Conservation (phyloP, 2,329 filamentous ascomycete species). For the Falciphora oryzae region DNA sequence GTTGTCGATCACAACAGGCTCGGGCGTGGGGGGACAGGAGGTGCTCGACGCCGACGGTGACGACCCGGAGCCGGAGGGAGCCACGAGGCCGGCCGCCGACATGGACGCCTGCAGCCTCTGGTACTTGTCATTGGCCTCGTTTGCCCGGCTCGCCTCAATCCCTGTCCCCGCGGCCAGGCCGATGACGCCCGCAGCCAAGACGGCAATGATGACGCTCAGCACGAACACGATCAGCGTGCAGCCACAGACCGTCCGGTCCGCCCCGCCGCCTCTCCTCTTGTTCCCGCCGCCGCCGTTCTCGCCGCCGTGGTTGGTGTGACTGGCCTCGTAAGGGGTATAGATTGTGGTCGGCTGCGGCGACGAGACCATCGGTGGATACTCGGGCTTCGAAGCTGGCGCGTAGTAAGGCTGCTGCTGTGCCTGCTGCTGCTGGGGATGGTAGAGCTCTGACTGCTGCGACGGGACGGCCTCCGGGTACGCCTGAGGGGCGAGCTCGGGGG, state of each 20-base stretch:
- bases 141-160: constrained; percentile 33
- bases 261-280: not conserved
- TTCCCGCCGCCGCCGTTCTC: not conserved
- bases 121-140: constrained; percentile 28
- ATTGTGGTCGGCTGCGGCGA: too few species aligned
- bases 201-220: constrained; percentile 33
- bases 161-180: constrained; percentile 40
- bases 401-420: not conserved
- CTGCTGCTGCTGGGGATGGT: not conserved
- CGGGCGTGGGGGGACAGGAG: constrained; percentile 16
- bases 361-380: too few species aligned
- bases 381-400: too few species aligned
- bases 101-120: constrained; percentile 22
- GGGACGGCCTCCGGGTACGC: constrained; percentile 11
- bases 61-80: not conserved
- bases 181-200: constrained; percentile 35
- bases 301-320: too few species aligned
- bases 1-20: constrained; percentile 27
- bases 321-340: too few species aligned
- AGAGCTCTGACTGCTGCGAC: not conserved
- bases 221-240: constrained; percentile 34
- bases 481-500: constrained; percentile 10
- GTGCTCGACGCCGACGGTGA: not conserved
- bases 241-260: constrained; percentile 24
- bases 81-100: constrained; percentile 9